Evolutionary conservation across 1,284 basidiomycete species (phyloP).

Genomic region (Ganoderma sp.): DNA sequence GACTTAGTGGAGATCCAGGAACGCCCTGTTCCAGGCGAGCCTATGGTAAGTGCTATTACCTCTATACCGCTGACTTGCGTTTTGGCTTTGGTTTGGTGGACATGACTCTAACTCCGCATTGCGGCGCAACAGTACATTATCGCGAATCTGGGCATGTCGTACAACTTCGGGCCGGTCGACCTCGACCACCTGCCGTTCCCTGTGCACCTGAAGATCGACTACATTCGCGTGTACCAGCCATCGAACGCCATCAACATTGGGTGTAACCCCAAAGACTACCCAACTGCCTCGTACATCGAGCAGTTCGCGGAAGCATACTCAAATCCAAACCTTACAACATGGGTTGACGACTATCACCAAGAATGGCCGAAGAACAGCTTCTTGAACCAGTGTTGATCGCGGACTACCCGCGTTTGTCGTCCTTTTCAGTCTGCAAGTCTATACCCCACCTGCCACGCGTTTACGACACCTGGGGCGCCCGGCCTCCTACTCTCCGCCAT

Average conservation of each 20-base stretch:
- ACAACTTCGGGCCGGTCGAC: constrained; percentile 59
- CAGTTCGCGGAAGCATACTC: constrained; percentile 45
- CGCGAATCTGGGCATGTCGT: constrained; percentile 60
- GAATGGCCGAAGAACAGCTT: constrained; percentile 44
- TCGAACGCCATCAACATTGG: constrained; percentile 53
- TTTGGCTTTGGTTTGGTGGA: not conserved
- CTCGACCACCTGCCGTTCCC: constrained; percentile 51
- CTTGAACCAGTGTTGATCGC: constrained; percentile 37
- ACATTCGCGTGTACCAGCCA: constrained; percentile 63
- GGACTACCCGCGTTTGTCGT: not conserved
- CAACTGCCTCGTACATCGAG: constrained; percentile 59
- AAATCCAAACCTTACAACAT: constrained; percentile 49
- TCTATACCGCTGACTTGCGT: not conserved
- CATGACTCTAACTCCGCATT: not conserved
- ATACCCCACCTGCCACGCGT: constrained; percentile 5
- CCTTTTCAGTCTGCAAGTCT: not conserved
- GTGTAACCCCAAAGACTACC: constrained; percentile 59
- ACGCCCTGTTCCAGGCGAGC: constrained; percentile 67
- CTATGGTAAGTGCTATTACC: constrained; percentile 51
- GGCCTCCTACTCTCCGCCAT: constrained; percentile 1
- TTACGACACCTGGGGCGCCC: constrained; percentile 9
- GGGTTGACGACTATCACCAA: constrained; percentile 45
- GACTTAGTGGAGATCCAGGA: constrained; percentile 55
- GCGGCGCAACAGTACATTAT: constrained; percentile 50
- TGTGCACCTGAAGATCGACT: constrained; percentile 59